Percentiles rank a stretch among this genome's conserved stretches.
Conservation (phyloP, 805 yeast species). For the Lachancea meyersii region DNA sequence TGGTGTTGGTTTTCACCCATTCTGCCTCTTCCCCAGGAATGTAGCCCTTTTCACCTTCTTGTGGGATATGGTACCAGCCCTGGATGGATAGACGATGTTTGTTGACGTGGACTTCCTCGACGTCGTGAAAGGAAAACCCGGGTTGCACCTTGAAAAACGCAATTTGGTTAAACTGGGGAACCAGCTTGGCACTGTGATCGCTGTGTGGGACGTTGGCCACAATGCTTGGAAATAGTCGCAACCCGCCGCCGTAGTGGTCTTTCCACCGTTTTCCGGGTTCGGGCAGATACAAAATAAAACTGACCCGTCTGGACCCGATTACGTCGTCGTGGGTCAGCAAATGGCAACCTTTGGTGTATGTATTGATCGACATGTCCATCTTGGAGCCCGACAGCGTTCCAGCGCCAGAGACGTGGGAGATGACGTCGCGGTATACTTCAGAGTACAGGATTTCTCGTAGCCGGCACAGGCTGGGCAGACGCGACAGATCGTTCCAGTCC, state of each 20-base stretch:
- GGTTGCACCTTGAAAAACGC: conserved; percentile 96
- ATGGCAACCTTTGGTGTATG: conserved; percentile 91
- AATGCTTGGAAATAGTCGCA: conserved; percentile 78
- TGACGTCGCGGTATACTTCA: conserved; percentile 70
- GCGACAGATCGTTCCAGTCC: conserved; percentile 62
- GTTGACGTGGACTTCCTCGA: conserved; percentile 91
- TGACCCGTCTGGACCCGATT: conserved; percentile 88
- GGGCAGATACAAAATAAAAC: conserved; percentile 87
- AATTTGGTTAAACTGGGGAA: conserved; percentile 93
- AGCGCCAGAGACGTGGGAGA: conserved; percentile 72
- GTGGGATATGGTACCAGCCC: conserved; percentile 99
- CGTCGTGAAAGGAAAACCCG: conserved; percentile 95
- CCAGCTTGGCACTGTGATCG: conserved; percentile 61
- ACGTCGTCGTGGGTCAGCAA: conserved; percentile 95
- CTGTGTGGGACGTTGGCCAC: conserved; percentile 85
- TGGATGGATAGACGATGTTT: conserved; percentile 88
- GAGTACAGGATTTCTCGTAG: conserved; percentile 85
- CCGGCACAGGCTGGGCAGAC: conserved; percentile 69
- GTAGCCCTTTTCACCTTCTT: conserved; percentile 81
- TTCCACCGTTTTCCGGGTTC: conserved; percentile 90
- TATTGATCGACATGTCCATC: conserved; percentile 88
- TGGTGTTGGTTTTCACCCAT: conserved; percentile 53
- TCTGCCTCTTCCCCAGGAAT: conserved; percentile 73
- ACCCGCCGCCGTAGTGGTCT: conserved; percentile 87
- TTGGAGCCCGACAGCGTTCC: conserved; percentile 87